Conservation (phyloP, 2,329 filamentous ascomycete species). For the Monilinia polystroma region DNA sequence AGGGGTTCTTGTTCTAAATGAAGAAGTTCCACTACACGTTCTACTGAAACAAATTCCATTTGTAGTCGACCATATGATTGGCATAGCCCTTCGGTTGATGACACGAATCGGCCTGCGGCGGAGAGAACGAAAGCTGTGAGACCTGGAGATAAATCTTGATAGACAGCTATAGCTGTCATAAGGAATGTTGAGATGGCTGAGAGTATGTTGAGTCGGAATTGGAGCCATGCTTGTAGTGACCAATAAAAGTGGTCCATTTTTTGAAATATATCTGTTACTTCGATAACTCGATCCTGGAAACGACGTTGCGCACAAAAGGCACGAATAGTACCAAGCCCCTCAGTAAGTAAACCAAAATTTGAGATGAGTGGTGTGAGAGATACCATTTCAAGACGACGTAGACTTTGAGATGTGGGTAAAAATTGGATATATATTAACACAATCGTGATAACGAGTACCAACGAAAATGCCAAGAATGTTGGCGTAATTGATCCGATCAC, state of each 20-base stretch:
- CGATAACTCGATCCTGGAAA: constrained; percentile 78
- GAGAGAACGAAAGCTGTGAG: constrained; percentile 81
- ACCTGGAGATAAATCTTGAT: constrained; percentile 71
- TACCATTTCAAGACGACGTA: constrained; percentile 84
- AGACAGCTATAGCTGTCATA: constrained; percentile 72
- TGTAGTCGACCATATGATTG: constrained; percentile 80
- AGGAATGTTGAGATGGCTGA: constrained; percentile 72
- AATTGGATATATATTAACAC: constrained; percentile 73
- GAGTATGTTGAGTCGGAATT: constrained; percentile 72
- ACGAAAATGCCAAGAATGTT: constrained; percentile 69
- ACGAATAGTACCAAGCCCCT: constrained; percentile 82
- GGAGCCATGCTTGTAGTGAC: constrained; percentile 82
- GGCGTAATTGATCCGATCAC: constrained; percentile 82
- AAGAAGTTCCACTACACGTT: constrained; percentile 79
- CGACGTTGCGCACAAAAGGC: constrained; percentile 76
- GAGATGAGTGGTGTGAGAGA: constrained; percentile 86
- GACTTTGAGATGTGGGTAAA: constrained; percentile 77
- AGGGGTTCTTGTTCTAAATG: constrained; percentile 72
- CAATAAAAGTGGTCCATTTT: constrained; percentile 97
- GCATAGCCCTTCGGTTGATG: constrained; percentile 71
- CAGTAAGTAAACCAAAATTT: constrained; percentile 84
- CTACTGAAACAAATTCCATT: constrained; percentile 89
- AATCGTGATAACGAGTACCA: constrained; percentile 66
- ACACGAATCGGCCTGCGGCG: constrained; percentile 66
- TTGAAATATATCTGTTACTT: constrained; percentile 83